Evolutionary conservation across 192 early-diverging fungal genomes (phyloP).

Genomic region (Gaertneriomyces sp.): DNA sequence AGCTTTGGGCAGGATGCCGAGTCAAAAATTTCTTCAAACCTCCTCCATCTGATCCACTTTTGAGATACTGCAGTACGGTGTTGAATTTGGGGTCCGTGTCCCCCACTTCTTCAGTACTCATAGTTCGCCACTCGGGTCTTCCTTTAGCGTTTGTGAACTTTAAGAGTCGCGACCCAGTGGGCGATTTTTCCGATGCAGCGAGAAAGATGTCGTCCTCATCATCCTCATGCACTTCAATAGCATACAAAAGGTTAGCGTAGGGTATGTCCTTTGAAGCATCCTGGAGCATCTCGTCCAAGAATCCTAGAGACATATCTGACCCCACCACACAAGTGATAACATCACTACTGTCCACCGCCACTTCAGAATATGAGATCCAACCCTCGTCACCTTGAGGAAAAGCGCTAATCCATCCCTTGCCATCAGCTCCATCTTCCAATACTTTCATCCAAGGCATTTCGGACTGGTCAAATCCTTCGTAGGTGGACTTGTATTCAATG

Average conservation of each 20-base stretch:
- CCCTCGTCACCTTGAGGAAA: not conserved
- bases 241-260: conserved; percentile 8
- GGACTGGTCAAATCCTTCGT: no score
- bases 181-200: not conserved
- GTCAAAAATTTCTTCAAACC: no score
- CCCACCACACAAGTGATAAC: not conserved
- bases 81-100: no score
- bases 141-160: not conserved
- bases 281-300: not conserved
- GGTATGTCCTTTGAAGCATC: not conserved
- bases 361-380: conserved; percentile 5
- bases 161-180: not conserved
- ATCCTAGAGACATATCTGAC: not conserved
- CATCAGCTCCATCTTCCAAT: no score
- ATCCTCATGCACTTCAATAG: conserved; percentile 7
- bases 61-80: no score
- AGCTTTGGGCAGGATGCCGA: not conserved
- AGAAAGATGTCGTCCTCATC: not conserved
- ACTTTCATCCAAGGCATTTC: no score
- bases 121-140: not conserved
- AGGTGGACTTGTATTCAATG: no score
- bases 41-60: no score
- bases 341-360: not conserved
- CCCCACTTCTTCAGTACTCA: no score
- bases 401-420: no score